These are phyloP conservation scores for Hysterangium stoloniferum DNA, from an alignment of 768 basidiomycete species.

Conservation along the genomic window DNA sequence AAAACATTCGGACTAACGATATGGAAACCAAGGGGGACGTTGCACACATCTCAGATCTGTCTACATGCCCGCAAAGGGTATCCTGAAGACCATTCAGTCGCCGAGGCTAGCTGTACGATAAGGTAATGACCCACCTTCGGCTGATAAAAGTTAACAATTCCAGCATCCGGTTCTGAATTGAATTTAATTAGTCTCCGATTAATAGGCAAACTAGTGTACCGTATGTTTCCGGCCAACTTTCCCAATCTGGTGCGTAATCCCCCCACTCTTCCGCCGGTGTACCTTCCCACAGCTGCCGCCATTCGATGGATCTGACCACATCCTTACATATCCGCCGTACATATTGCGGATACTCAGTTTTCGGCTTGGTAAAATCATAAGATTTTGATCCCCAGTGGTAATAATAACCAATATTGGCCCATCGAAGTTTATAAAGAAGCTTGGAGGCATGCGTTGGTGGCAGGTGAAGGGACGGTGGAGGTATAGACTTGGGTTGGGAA, in stretches of 20 bases:
- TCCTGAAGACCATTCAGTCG: slow-evolving; percentile 38
- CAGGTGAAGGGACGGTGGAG: slow-evolving; percentile 56
- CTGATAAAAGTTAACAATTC: slow-evolving; percentile 95
- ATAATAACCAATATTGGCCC: slow-evolving; percentile 94
- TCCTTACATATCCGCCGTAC: slow-evolving; percentile 52
- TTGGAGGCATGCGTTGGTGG: slow-evolving; percentile 41
- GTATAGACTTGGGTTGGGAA: slow-evolving; percentile 49
- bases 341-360: slow-evolving; percentile 50
- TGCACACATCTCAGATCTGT: slow-evolving; percentile 89
- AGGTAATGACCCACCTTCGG: slow-evolving; percentile 44
- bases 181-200: slow-evolving; percentile 2
- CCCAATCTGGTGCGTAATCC: slow-evolving; percentile 53
- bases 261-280: slow-evolving; percentile 41
- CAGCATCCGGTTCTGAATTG: slow-evolving; percentile 80
- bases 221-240: slow-evolving; percentile 69
- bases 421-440: slow-evolving; percentile 73
- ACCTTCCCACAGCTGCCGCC: slow-evolving; percentile 53
- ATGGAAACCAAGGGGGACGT: slow-evolving; percentile 90
- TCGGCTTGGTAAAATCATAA: slow-evolving; percentile 78
- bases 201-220: slow-evolving; percentile 34
- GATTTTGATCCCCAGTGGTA: slow-evolving; percentile 98
- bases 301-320: slow-evolving; percentile 58
- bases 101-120: not conserved
- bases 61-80: slow-evolving; percentile 96
- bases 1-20: slow-evolving; percentile 50